Percentiles rank a stretch among this genome's conserved stretches.
Evolutionary conservation across 1,284 basidiomycete species (phyloP).

Genomic region (Coniferiporia sulphurascens): DNA sequence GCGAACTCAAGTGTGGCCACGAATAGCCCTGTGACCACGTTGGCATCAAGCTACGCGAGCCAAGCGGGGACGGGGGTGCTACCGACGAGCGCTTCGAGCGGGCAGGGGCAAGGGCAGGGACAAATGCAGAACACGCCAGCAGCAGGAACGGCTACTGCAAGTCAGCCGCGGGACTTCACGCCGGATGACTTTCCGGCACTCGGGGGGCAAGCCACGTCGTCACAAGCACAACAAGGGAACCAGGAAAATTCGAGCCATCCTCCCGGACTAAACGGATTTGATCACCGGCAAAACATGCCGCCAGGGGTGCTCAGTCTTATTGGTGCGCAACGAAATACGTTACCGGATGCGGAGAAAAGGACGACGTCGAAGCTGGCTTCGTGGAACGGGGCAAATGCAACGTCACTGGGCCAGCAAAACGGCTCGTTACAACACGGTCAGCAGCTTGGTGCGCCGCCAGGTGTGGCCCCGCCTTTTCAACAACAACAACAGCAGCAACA

Average conservation of each 20-base stretch:
- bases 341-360: constrained; percentile 34
- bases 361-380: constrained; percentile 28
- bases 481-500: constrained; percentile 21
- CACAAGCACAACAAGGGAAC: constrained; percentile 31
- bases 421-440: constrained; percentile 6
- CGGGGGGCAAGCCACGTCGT: constrained; percentile 48
- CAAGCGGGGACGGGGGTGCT: constrained; percentile 63
- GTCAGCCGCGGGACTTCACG: constrained; percentile 64
- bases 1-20: constrained; percentile 30
- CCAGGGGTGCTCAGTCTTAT: constrained; percentile 64
- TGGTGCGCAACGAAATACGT: constrained; percentile 50
- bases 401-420: constrained; percentile 8
- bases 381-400: constrained; percentile 23
- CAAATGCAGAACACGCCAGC: constrained; percentile 31
- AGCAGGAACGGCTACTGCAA: constrained; percentile 29
- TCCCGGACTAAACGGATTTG: constrained; percentile 70
- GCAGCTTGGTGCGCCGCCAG: constrained; percentile 13
- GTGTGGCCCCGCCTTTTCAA: constrained; percentile 17
- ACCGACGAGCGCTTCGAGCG: constrained; percentile 24
- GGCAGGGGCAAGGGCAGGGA: constrained; percentile 33
- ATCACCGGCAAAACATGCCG: constrained; percentile 36
- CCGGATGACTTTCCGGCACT: constrained; percentile 82
- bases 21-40: constrained; percentile 24
- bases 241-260: constrained; percentile 42
- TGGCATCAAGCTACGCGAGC: constrained; percentile 64